Conservation (phyloP, 2,329 filamentous ascomycete species). For the Arthrobotrys iridis region DNA sequence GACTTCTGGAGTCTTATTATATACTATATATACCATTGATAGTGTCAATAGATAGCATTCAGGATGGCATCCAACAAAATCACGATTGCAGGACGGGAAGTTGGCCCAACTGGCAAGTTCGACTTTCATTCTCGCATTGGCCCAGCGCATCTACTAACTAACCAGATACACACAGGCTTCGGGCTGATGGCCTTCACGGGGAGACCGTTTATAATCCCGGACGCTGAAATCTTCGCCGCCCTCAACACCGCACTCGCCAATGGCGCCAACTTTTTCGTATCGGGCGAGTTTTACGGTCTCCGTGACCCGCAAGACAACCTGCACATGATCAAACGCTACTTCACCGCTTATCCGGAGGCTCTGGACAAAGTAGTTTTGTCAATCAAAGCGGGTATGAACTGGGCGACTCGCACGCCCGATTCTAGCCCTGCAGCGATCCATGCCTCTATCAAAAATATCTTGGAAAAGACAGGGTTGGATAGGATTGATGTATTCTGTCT, state of each 20-base stretch:
- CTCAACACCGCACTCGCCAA: slow-evolving; percentile 65
- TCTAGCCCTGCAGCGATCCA: slow-evolving; percentile 68
- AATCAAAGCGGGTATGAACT: slow-evolving; percentile 69
- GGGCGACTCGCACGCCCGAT: slow-evolving; percentile 63
- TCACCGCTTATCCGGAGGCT: slow-evolving; percentile 70
- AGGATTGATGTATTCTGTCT: slow-evolving; percentile 71
- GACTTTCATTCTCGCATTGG: not conserved
- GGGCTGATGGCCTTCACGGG: slow-evolving; percentile 59
- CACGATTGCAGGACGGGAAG: slow-evolving; percentile 33
- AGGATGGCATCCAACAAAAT: not conserved
- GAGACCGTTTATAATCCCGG: slow-evolving; percentile 59
- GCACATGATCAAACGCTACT: slow-evolving; percentile 71
- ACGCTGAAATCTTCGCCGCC: slow-evolving; percentile 67
- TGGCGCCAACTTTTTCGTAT: slow-evolving; percentile 70
- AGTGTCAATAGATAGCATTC: not conserved
- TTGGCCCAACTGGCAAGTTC: slow-evolving; percentile 17
- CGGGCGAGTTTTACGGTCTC: slow-evolving; percentile 72
- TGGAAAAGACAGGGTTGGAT: slow-evolving; percentile 67
- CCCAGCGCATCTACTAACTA: not conserved
- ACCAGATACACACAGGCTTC: slow-evolving; percentile 6
- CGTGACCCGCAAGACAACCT: slow-evolving; percentile 68
- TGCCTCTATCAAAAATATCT: slow-evolving; percentile 69
- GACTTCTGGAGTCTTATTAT: not conserved
- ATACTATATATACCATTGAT: not conserved
- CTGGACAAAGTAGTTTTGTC: slow-evolving; percentile 70